Conservation (phyloP, 2,329 filamentous ascomycete genomes). For the Bipolaris oryzae region DNA sequence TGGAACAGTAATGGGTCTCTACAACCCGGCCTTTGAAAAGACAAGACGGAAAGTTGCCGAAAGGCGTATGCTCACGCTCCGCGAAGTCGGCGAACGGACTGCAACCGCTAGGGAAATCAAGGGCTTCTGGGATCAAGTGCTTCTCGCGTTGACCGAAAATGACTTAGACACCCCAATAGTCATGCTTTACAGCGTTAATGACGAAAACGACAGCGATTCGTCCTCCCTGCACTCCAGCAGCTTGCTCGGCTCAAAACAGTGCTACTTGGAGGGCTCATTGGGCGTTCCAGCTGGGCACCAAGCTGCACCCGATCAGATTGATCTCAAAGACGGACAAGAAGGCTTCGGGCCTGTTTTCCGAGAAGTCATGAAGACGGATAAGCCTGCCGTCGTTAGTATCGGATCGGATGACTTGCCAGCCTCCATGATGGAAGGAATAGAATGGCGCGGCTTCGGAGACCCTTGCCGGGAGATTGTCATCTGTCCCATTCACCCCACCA, state of each 20-base stretch:
- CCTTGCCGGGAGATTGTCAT: conserved; percentile 73
- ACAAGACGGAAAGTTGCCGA: conserved; percentile 79
- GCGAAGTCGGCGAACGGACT: conserved; percentile 78
- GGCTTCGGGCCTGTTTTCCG: conserved; percentile 79
- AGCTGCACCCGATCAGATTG: conserved; percentile 66
- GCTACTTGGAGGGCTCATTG: conserved; percentile 73
- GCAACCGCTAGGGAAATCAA: conserved; percentile 73
- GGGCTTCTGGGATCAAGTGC: conserved; percentile 74
- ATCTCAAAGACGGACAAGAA: conserved; percentile 71
- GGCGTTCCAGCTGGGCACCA: conserved; percentile 70
- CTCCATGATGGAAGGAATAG: conserved; percentile 68
- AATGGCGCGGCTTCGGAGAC: conserved; percentile 74
- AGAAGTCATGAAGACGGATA: conserved; percentile 72
- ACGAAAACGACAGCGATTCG: conserved; percentile 73
- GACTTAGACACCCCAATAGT: conserved; percentile 77
- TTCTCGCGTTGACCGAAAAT: conserved; percentile 73
- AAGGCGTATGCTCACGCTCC: conserved; percentile 76
- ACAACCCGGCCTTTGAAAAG: conserved; percentile 83
- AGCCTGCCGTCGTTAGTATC: conserved; percentile 71
- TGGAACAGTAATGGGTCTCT: conserved; percentile 75
- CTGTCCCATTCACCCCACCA: conserved; percentile 79
- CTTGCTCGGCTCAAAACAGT: conserved; percentile 64
- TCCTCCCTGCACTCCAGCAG: conserved; percentile 74
- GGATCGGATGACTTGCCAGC: conserved; percentile 69
- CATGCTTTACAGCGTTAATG: conserved; percentile 75